These are phyloP conservation scores for Haematococcus sp. DNA, from an alignment of 139 green algal species.

Conservation along the genomic window DNA sequence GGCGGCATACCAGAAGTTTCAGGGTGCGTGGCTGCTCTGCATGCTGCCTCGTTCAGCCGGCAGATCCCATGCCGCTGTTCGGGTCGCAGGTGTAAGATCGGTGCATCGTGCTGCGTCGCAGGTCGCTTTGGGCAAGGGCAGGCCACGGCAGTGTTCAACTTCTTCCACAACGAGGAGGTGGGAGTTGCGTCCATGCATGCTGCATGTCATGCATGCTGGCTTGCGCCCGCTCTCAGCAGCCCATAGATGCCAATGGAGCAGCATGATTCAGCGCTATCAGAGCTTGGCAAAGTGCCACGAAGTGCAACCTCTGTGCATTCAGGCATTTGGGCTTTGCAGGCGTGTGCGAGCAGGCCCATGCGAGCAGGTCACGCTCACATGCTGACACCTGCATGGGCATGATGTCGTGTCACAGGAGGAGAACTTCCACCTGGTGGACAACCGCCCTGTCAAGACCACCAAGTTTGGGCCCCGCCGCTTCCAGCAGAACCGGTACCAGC, in stretches of 20 bases:
- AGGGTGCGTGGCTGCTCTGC: constrained; percentile 21
- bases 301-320: too few species aligned
- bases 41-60: background rate
- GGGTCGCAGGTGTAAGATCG: background rate
- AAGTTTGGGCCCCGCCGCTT: constrained; percentile 60
- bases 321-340: too few species aligned
- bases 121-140: constrained; percentile 22
- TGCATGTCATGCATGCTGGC: background rate
- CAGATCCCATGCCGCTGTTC: background rate
- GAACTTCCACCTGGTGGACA: constrained; percentile 96
- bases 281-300: too few species aligned
- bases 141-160: constrained; percentile 88
- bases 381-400: background rate
- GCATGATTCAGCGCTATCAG: too few species aligned
- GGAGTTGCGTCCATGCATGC: background rate
- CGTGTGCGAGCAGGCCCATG: too few species aligned
- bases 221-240: too few species aligned
- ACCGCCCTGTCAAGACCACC: constrained; percentile 61
- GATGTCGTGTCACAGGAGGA: too few species aligned
- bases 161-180: constrained; percentile 92
- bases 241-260: too few species aligned
- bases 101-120: constrained; percentile 6
- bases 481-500: constrained; percentile 58
- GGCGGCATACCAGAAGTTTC: constrained; percentile 46
- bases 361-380: too few species aligned